phyloP scores from a whole-genome alignment of 139 green algal species.

The Protoeuglena noctilucae region DNA sequence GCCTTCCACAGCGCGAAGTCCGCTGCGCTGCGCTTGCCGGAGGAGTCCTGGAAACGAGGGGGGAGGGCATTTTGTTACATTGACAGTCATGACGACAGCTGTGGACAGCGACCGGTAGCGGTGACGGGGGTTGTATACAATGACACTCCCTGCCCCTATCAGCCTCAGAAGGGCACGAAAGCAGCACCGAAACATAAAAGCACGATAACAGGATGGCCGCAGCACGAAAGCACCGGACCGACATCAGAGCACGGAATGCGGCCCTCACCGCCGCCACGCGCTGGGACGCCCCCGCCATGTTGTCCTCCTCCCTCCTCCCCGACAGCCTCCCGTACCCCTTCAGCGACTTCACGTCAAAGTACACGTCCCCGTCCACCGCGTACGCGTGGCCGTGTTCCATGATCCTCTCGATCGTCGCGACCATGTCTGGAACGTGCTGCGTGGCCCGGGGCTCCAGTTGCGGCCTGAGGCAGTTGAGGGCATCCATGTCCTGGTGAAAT shows the following conservation, averaged over 20 bases:
- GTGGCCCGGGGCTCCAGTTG: slow-evolving; percentile 76
- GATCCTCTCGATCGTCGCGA: slow-evolving; percentile 70
- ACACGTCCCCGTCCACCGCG: slow-evolving; percentile 66
- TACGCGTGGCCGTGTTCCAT: slow-evolving; percentile 83
- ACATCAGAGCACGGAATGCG: too few relatives aligned
- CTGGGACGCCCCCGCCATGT: slow-evolving; percentile 22
- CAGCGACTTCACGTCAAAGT: slow-evolving; percentile 74
- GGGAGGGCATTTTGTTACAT: too few relatives aligned
- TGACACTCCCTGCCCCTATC: too few relatives aligned
- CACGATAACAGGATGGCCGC: too few relatives aligned
- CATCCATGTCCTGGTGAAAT: slow-evolving; percentile 81
- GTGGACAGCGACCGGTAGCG: too few relatives aligned
- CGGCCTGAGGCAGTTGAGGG: slow-evolving; percentile 66
- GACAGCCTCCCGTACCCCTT: slow-evolving; percentile 77
- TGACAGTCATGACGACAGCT: too few relatives aligned
- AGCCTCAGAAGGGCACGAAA: too few relatives aligned
- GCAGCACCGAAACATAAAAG: too few relatives aligned
- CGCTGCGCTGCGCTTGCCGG: slow-evolving; percentile 59
- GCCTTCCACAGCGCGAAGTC: slow-evolving; percentile 98
- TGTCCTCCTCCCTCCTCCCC: slow-evolving; percentile 50
- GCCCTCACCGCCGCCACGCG: not conserved
- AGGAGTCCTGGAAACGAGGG: too few relatives aligned
- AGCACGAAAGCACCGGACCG: too few relatives aligned
- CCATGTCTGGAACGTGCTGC: slow-evolving; percentile 69
- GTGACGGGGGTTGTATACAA: too few relatives aligned